These are phyloP conservation scores for Ascochyta fabae DNA, from an alignment of 2,329 filamentous ascomycete genomes.

Conservation along the genomic window DNA sequence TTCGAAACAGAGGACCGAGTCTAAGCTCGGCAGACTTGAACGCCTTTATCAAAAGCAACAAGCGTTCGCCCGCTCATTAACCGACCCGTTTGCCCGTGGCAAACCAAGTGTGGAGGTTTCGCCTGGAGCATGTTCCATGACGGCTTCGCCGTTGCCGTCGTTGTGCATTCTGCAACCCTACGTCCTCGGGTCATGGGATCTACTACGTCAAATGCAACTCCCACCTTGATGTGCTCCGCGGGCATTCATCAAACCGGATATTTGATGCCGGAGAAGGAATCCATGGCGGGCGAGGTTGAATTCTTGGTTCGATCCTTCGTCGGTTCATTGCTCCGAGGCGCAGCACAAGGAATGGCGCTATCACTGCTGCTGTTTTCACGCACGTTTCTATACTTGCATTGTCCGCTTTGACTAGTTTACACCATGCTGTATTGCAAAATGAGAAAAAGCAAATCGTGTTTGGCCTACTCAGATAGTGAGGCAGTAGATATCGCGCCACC, in stretches of 20 bases:
- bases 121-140: neutral
- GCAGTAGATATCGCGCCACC: no score
- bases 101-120: neutral
- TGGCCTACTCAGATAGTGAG: no score
- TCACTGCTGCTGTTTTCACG: no score
- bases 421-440: no score
- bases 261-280: neutral
- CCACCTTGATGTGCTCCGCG: neutral
- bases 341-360: neutral
- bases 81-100: neutral
- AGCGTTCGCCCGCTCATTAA: neutral
- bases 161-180: neutral
- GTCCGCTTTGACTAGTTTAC: no score
- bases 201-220: neutral
- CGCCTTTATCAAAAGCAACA: slow-evolving; percentile 9
- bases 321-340: neutral
- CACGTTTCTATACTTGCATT: no score
- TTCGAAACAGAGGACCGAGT: slow-evolving; percentile 5
- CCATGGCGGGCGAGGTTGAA: neutral
- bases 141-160: slow-evolving; percentile 1
- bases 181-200: neutral
- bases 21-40: slow-evolving; percentile 2
- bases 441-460: no score
- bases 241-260: neutral
- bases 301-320: neutral